Evolutionary conservation across 2,329 filamentous ascomycete genomes (phyloP), one percentile per base, ranked within the genome.

Genomic region (Epichloe hybrida): DNA sequence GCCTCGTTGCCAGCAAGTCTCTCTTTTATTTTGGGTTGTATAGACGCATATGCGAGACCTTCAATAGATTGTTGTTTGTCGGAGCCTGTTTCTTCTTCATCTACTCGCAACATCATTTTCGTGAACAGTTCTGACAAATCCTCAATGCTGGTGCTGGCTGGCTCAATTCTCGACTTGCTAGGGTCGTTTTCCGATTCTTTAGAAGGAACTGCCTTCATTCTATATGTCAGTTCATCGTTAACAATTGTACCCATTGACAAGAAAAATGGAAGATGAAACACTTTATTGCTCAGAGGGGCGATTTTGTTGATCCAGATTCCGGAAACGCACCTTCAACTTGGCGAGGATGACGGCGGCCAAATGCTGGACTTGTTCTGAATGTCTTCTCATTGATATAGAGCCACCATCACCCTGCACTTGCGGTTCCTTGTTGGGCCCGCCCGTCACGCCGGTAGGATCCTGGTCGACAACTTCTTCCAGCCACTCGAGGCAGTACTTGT

Each of bases 11-110:
- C 75, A 12, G 81, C 80, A 9, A 97, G 73, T 46, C 82, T 78
- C 64, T 97, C 88, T 65, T 95, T 95, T 52, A 96, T 80, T 53
- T 80, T 81, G 5, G 91, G 81, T 59, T 88, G 88, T 37, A 97
- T 76, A 11, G 91, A 95, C 4, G 89, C 84, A 64, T 95, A 97
- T 13, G 91, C 93, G 53, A 98, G 72, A 5, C 91, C 93, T 68
- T 98, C 93, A 50, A 97, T 80, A 1, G 87, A 84, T 61, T 86
- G 81, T 53, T 86, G 82, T 54, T 77, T 76, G 55, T 73, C 74
- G 50, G 73, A 69, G 36, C 38, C 42, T 9, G 79, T 73, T 42
- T 79, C 73, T 41, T 45, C 20, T 43, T 79, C 73, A 43, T 80
- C 73, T 43, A 78, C 73, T 34, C 72, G 73, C 31, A 84, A 62